These are phyloP conservation scores for Chlamydomonas eustigma DNA, from an alignment of 139 green algal genomes.

Conservation along the genomic window DNA sequence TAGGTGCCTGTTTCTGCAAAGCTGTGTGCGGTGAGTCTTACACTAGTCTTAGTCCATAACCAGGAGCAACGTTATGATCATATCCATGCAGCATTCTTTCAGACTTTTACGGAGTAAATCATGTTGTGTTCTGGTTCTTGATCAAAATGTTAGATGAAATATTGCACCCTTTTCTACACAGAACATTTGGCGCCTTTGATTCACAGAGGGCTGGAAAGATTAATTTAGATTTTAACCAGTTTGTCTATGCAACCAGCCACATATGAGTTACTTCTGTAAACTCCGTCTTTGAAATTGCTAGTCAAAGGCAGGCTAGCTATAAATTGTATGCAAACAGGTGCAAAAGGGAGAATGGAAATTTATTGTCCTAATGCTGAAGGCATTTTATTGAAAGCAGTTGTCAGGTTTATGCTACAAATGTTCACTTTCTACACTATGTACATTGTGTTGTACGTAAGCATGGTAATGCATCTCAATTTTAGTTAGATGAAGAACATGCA, in stretches of 20 bases:
- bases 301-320: not conserved
- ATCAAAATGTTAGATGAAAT: not conserved
- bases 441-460: no score
- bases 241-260: constrained; percentile 32
- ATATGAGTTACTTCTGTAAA: constrained; percentile 11
- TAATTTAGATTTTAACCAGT: constrained; percentile 48
- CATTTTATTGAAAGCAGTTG: not conserved
- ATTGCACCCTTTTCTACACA: not conserved
- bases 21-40: constrained; percentile 15
- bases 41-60: not conserved
- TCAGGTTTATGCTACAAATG: not conserved
- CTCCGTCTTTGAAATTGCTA: not conserved
- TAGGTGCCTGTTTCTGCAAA: constrained; percentile 45
- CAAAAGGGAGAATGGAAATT: no score
- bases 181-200: constrained; percentile 54
- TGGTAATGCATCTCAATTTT: no score
- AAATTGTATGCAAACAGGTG: no score
- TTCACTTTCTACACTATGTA: not conserved
- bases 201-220: constrained; percentile 23
- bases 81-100: not conserved
- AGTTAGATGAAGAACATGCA: no score
- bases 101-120: not conserved
- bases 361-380: no score
- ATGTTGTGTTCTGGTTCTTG: not conserved
- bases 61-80: not conserved